Conservation (phyloP, 106 monocot genomes). For the Dendrobium huoshanense region DNA sequence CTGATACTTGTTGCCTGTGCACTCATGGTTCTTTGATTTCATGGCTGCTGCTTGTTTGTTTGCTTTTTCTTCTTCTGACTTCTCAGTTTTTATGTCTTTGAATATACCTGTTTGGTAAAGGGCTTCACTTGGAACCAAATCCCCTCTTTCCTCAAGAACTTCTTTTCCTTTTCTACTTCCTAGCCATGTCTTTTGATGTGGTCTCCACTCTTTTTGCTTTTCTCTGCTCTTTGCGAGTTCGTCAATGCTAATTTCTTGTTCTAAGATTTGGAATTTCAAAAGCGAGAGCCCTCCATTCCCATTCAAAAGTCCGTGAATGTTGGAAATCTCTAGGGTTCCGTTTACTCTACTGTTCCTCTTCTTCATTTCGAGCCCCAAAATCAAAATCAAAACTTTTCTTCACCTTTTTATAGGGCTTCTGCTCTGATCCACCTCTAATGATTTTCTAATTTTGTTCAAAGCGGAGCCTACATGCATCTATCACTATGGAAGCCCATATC, state of each 20-base stretch:
- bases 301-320: neutral
- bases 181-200: neutral
- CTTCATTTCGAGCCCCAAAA: neutral
- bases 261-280: neutral
- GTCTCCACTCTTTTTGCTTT: no score
- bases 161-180: neutral
- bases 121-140: neutral
- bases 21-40: neutral
- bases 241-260: constrained; percentile 1
- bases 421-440: neutral
- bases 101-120: neutral
- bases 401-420: neutral
- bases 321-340: neutral
- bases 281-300: constrained; percentile 4
- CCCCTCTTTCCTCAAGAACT: neutral
- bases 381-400: neutral
- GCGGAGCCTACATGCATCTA: constrained; percentile 53
- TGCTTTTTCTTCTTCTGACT: neutral
- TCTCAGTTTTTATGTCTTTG: neutral
- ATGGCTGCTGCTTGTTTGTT: neutral
- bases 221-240: neutral
- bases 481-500: constrained; percentile 95
- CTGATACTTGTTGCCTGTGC: no score
- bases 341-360: neutral
- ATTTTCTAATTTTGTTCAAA: neutral